A percentile compares a stretch with the other conserved stretches of the same genome.
Conservation (phyloP, 345 rosid genomes). For the Abelmoschus esculentus region DNA sequence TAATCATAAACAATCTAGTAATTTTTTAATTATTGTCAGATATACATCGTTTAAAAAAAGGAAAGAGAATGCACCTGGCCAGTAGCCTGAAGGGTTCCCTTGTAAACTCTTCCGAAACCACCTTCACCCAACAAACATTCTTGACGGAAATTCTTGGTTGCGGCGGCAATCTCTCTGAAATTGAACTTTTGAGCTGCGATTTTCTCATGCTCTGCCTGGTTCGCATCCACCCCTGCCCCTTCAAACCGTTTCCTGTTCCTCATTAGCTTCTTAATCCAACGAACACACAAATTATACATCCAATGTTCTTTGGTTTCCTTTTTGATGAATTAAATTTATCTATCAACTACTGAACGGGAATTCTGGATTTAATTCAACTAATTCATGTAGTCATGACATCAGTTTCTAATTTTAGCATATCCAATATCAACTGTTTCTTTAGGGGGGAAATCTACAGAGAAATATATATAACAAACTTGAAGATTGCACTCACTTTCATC, state of each 20-base stretch:
- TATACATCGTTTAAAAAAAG: no score
- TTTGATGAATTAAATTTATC: no score
- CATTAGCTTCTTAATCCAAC: background rate
- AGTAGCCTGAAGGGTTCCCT: background rate
- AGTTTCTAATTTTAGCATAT: no score
- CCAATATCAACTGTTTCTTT: no score
- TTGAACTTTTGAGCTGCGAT: constrained; percentile 27
- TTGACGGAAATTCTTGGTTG: constrained; percentile 68
- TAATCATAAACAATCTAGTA: no score
- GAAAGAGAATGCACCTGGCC: background rate
- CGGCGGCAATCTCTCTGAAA: constrained; percentile 65
- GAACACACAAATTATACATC: background rate
- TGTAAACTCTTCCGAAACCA: background rate
- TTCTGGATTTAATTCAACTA: no score
- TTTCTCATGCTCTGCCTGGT: constrained; percentile 8
- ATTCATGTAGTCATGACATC: no score
- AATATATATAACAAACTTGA: no score
- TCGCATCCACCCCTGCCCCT: background rate
- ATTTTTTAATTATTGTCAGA: background rate
- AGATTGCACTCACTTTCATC: no score
- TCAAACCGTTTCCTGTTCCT: background rate
- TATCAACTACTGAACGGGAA: no score
- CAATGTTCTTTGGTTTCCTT: no score
- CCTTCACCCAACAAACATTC: constrained; percentile 46
- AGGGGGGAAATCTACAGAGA: no score